phyloP scores from a whole-genome alignment of 768 basidiomycete species.

The Termitomyces sp. region DNA sequence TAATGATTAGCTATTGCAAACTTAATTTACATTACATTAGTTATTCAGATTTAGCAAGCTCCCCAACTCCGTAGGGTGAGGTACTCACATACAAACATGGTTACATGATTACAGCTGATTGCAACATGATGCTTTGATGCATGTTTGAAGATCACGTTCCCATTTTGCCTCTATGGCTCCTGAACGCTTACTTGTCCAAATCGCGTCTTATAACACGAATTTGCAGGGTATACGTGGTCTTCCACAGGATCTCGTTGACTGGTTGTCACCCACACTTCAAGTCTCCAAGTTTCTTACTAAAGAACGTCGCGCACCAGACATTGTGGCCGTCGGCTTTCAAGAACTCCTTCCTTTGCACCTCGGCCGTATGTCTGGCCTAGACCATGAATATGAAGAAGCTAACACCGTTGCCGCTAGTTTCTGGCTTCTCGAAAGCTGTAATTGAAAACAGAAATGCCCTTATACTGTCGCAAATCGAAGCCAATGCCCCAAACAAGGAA shows the following conservation, averaged over 20 bases:
- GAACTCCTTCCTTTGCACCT: conserved; percentile 89
- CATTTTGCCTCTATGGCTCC: not conserved
- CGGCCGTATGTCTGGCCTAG: conserved; percentile 55
- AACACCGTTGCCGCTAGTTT: conserved; percentile 43
- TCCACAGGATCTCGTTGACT: conserved; percentile 86
- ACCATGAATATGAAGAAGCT: not conserved
- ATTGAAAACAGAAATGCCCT: conserved; percentile 66
- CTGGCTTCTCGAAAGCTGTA: conserved; percentile 70
- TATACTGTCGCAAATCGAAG: conserved; percentile 72
- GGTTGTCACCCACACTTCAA: conserved; percentile 81
- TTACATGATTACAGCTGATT: too few species aligned
- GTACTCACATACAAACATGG: too few species aligned
- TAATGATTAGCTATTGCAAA: too few species aligned
- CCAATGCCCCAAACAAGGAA: conserved; percentile 67
- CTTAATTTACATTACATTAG: too few species aligned
- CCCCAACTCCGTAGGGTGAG: too few species aligned
- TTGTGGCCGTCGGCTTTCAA: conserved; percentile 91
- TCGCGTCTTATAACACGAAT: conserved; percentile 90
- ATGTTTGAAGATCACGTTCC: not conserved
- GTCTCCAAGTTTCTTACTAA: conserved; percentile 70
- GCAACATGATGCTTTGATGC: not conserved
- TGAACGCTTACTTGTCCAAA: conserved; percentile 61
- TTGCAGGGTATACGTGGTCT: conserved; percentile 71
- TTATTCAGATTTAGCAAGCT: too few species aligned
- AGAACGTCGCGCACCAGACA: conserved; percentile 67